Evolutionary conservation across 129 eudicot species (phyloP).

Genomic region (Centella asiatica): DNA sequence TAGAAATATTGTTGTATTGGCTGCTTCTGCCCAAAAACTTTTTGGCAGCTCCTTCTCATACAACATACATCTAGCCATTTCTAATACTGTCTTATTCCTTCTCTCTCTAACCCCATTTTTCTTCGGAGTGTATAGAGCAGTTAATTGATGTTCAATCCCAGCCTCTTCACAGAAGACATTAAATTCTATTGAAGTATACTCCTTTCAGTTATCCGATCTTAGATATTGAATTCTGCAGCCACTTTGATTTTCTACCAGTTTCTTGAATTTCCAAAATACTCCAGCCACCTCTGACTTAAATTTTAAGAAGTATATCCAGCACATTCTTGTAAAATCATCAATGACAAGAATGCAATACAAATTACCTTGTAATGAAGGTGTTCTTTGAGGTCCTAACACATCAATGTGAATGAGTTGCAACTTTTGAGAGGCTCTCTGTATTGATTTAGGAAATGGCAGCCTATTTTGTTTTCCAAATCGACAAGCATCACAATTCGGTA

Average conservation of each 20-base stretch:
- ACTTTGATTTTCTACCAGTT: too few relatives aligned
- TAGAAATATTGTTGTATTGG: neutral
- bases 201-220: too few relatives aligned
- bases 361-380: neutral
- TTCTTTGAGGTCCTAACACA: too few relatives aligned
- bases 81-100: neutral
- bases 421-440: constrained; percentile 3
- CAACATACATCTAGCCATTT: neutral
- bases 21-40: neutral
- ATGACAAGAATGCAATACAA: neutral
- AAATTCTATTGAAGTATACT: neutral
- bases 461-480: constrained; percentile 11
- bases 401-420: constrained; percentile 9
- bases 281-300: too few relatives aligned
- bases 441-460: constrained; percentile 1
- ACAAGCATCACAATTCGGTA: neutral
- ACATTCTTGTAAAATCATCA: too few relatives aligned
- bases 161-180: too few relatives aligned
- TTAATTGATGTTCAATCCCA: too few relatives aligned
- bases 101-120: neutral
- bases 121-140: neutral
- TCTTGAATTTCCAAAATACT: neutral
- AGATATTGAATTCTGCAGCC: neutral
- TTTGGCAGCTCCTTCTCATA: neutral
- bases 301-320: too few relatives aligned